Conservation (phyloP, 2,329 filamentous ascomycete species). For the Trichoderma sp. region DNA sequence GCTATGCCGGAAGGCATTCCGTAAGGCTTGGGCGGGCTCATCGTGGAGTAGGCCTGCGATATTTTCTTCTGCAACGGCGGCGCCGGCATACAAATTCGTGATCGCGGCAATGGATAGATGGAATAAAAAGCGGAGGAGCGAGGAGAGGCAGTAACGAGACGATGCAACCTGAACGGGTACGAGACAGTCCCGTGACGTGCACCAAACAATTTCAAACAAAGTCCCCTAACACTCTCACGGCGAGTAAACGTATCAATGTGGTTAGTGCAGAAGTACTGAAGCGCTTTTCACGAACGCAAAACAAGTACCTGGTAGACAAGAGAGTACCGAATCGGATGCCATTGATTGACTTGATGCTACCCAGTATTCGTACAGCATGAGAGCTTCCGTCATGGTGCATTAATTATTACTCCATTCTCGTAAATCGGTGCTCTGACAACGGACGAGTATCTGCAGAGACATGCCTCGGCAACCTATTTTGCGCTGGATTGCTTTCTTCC, state of each 20-base stretch:
- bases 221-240: background rate
- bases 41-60: background rate
- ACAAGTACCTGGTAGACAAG: background rate
- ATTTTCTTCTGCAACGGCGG: background rate
- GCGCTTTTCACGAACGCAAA: background rate
- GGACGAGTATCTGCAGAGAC: background rate
- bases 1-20: conserved; percentile 16
- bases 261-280: background rate
- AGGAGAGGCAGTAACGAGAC: background rate
- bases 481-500: background rate
- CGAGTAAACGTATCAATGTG: background rate
- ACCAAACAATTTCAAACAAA: background rate
- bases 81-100: background rate
- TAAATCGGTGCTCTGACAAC: background rate
- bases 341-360: background rate
- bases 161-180: background rate
- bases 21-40: conserved; percentile 10
- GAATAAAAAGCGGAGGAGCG: background rate
- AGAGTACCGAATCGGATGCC: background rate
- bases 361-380: background rate
- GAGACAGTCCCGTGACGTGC: background rate
- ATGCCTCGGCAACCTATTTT: background rate
- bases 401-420: background rate
- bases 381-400: background rate
- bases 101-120: background rate